Conservation (phyloP, 2,329 filamentous ascomycete species). For the Pseudophaeomoniella oleicola region DNA sequence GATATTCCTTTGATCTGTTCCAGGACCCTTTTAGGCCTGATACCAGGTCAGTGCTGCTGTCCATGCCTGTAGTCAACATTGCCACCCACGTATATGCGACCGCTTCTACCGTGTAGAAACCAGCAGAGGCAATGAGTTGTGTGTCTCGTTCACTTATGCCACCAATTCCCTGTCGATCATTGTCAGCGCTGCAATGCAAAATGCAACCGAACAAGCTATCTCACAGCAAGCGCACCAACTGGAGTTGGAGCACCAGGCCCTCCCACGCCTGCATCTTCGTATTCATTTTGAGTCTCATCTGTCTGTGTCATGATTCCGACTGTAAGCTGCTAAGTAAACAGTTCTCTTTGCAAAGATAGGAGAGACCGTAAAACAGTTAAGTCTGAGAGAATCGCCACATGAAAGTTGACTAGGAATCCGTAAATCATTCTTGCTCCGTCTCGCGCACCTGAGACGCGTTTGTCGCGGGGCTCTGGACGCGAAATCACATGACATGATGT, state of each 20-base stretch:
- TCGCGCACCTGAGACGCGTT: no score
- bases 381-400: no score
- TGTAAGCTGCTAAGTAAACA: no score
- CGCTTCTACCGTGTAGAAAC: conserved; percentile 88
- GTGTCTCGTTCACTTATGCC: conserved; percentile 93
- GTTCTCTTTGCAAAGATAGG: no score
- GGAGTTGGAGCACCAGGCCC: conserved; percentile 91
- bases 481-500: no score
- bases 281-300: conserved; percentile 54
- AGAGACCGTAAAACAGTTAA: no score
- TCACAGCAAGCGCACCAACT: conserved; percentile 69
- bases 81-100: conserved; percentile 71
- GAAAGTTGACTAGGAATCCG: no score
- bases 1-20: conserved; percentile 98
- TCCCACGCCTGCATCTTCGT: conserved; percentile 59
- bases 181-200: no score
- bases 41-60: conserved; percentile 3
- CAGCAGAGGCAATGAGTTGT: conserved; percentile 79
- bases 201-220: no score
- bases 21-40: conserved; percentile 53
- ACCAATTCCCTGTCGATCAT: conserved; percentile 62
- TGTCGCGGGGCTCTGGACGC: no score
- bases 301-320: conserved; percentile 23
- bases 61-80: neutral
- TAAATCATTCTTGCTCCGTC: no score